These are phyloP conservation scores for Gyromitra esculenta DNA, from an alignment of 2,329 filamentous ascomycete genomes.

Conservation along the genomic window DNA sequence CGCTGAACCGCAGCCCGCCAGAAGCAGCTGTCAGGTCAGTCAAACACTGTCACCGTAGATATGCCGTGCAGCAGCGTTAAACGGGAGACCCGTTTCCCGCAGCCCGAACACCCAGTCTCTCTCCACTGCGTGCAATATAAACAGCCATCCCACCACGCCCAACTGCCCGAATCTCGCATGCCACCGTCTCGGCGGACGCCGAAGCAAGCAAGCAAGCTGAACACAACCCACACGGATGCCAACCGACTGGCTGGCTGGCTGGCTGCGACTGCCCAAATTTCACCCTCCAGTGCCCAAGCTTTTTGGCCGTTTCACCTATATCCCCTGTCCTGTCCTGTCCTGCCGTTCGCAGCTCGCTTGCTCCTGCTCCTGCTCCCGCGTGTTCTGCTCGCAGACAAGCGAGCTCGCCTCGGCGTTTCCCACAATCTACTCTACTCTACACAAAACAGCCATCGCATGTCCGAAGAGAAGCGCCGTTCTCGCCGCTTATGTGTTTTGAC, in stretches of 20 bases:
- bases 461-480: too few relatives aligned
- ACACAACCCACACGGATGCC: background rate
- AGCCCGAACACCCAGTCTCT: background rate
- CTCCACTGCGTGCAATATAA: background rate
- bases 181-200: background rate
- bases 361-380: background rate
- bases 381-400: background rate
- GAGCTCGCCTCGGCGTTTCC: background rate
- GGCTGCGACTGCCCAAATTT: background rate
- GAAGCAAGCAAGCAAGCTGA: background rate
- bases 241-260: background rate
- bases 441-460: background rate
- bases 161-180: background rate
- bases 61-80: background rate
- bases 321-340: background rate
- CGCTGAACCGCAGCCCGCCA: too few relatives aligned
- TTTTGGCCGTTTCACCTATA: constrained; percentile 8
- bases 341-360: background rate
- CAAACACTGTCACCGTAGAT: background rate
- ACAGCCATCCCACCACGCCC: background rate
- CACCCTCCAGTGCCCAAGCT: background rate
- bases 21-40: too few relatives aligned
- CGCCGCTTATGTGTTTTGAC: too few relatives aligned
- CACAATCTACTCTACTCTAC: too few relatives aligned
- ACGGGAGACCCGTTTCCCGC: background rate